Percentiles rank a stretch among this genome's conserved stretches.
Evolutionary conservation across 192 early-diverging fungal genomes (phyloP).

Genomic region (Piromyces finnis): DNA sequence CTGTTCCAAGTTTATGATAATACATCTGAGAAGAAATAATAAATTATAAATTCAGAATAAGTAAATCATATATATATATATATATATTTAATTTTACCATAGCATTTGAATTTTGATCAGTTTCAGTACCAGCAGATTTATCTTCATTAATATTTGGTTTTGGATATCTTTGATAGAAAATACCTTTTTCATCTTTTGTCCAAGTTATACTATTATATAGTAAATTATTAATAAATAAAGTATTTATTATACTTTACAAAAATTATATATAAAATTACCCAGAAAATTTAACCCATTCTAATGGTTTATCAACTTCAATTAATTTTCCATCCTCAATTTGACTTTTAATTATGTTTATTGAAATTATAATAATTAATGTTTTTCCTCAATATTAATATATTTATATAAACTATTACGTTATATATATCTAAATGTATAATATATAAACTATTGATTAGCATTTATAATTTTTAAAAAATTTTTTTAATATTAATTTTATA

Average conservation of each 20-base stretch:
- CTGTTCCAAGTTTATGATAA: slow-evolving; percentile 23
- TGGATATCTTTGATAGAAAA: slow-evolving; percentile 41
- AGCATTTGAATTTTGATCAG: slow-evolving; percentile 20
- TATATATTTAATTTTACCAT: too few relatives aligned
- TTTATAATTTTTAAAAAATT: too few relatives aligned
- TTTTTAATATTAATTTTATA: too few relatives aligned
- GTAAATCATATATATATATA: too few relatives aligned
- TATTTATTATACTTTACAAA: too few relatives aligned
- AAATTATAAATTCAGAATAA: too few relatives aligned
- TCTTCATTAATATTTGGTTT: slow-evolving; percentile 7
- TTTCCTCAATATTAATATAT: too few relatives aligned
- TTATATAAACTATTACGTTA: neutral
- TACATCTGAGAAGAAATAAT: too few relatives aligned
- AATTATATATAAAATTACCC: too few relatives aligned
- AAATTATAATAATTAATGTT: too few relatives aligned
- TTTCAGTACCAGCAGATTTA: slow-evolving; percentile 37
- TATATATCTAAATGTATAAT: neutral
- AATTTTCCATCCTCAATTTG: neutral
- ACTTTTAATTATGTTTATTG: neutral
- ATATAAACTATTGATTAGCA: too few relatives aligned
- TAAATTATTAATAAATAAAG: too few relatives aligned
- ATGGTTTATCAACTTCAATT: neutral
- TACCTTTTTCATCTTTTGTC: slow-evolving; percentile 52
- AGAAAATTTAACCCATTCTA: neutral
- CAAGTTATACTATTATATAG: neutral